Base-by-base conservation (phyloP, 176 grass and related monocot genomes). In the Zea luxurians region DNA sequence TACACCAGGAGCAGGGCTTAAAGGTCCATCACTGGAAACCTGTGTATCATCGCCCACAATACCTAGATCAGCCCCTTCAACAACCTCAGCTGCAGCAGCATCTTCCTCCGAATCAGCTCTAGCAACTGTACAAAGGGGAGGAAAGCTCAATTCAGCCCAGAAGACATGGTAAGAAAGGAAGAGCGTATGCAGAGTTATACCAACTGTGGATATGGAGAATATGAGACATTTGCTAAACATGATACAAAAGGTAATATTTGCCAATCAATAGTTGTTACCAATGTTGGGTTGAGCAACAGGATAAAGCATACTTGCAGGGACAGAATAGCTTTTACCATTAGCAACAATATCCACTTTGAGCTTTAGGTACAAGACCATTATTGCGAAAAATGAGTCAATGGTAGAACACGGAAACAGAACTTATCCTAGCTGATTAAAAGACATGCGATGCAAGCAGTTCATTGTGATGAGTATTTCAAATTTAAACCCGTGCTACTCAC, bases 11-110 rank as follows among this genome's bases (percentile, higher is more conserved):
- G 92, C 90, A 10, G 88, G 86, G 64, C 83, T 89, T 72, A 92
- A 75, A 71, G 89, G 86, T 73, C 9, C 80, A 69, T 95, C 92
- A 76, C 75, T 89, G 76, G 85, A 79, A 66, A 90, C 88, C 59
- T 94, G 95, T 52, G 92, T 93, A 69, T 99, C 96, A 66, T 95
- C 92, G 79, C 96, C 81, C 27, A 98, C 96, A 6, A 94, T 92
- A 52, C 92, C 92, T 78, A 99, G 85, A 88, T 99, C 86, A 52
- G 85, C 89, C 58, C 77, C 89, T 73, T 95, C 90, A 7, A 99
- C 84, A 81, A 95, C 92, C 94, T 95, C 96, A 78, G 78, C 64
- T 66, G 90, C 75, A 83, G 90, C 92, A 71, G 82, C 90, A 81
- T 95, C 92, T 88, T 95, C 92, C 78, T 88, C 87, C 0, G 96